phyloP scores from a whole-genome alignment of 208 protist species.

The Trypanosoma melophagium region DNA sequence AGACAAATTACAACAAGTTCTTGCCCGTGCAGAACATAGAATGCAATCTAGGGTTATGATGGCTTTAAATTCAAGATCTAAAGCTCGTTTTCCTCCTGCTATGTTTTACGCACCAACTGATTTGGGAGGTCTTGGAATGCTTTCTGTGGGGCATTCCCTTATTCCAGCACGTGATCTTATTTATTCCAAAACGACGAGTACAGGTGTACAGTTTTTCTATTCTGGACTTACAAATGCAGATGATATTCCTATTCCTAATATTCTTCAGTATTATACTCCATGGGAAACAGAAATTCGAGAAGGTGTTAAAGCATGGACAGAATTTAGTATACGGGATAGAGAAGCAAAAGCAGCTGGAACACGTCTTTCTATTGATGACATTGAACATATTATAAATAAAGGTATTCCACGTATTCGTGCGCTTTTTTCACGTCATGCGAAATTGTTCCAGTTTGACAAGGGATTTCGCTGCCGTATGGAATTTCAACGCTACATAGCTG shows the following conservation, averaged over 20 bases:
- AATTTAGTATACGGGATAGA: slow-evolving; percentile 98
- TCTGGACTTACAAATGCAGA: slow-evolving; percentile 98
- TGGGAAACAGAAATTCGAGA: slow-evolving; percentile 99
- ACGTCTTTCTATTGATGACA: slow-evolving; percentile 98
- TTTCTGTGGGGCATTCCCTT: slow-evolving; percentile 99
- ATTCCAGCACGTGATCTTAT: slow-evolving; percentile 99
- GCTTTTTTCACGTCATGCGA: slow-evolving; percentile 99
- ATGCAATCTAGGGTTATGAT: slow-evolving; percentile 99
- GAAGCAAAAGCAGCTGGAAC: slow-evolving; percentile 97
- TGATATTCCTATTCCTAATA: slow-evolving; percentile 99
- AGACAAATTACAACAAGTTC: slow-evolving; percentile 97
- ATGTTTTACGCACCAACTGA: slow-evolving; percentile 99
- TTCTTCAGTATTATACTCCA: slow-evolving; percentile 99
- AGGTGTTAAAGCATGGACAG: slow-evolving; percentile 99
- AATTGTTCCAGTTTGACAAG: slow-evolving; percentile 99
- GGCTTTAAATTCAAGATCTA: slow-evolving; percentile 99
- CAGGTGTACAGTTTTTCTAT: slow-evolving; percentile 99
- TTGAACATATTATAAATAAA: slow-evolving; percentile 99
- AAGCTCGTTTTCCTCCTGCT: slow-evolving; percentile 99
- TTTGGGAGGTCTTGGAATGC: slow-evolving; percentile 98
- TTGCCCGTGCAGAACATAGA: slow-evolving; percentile 99
- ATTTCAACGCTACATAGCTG: slow-evolving; percentile 99
- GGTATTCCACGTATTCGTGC: slow-evolving; percentile 99
- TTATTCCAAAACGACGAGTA: slow-evolving; percentile 98
- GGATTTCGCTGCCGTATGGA: slow-evolving; percentile 99